Conservation (phyloP, 2,329 filamentous ascomycete species). For the Colletotrichum sp. region DNA sequence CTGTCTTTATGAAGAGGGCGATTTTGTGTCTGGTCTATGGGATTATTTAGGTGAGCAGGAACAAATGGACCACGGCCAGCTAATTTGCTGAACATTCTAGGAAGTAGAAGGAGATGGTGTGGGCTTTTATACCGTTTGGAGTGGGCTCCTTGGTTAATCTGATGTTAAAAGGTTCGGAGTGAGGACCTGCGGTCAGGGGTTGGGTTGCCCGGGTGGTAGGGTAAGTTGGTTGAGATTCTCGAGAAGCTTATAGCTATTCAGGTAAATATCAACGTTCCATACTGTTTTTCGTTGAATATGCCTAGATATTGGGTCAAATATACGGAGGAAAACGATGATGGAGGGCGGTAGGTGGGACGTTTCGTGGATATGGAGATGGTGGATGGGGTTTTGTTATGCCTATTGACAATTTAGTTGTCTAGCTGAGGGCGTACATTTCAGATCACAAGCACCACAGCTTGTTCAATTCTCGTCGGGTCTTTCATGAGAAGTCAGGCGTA, state of each 20-base stretch:
- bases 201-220: neutral
- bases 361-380: rapidly evolving
- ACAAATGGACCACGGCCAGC: rapidly evolving
- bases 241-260: neutral
- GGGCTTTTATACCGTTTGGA: too few relatives aligned
- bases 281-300: rapidly evolving
- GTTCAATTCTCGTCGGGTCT: neutral
- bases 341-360: neutral
- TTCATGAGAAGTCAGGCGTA: too few relatives aligned
- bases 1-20: rapidly evolving
- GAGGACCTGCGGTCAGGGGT: neutral
- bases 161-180: neutral
- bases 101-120: neutral
- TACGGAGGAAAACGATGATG: rapidly evolving
- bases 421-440: too few relatives aligned
- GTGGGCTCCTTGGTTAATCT: too few relatives aligned
- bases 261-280: rapidly evolving
- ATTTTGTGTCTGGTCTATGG: neutral
- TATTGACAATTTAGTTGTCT: neutral
- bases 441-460: too few relatives aligned
- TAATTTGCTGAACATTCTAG: neutral
- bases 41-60: rapidly evolving
- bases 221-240: neutral
- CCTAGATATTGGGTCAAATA: rapidly evolving
- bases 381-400: neutral